Base-by-base conservation (phyloP, 2,329 filamentous ascomycete genomes). In the Venturia oleaginea region DNA sequence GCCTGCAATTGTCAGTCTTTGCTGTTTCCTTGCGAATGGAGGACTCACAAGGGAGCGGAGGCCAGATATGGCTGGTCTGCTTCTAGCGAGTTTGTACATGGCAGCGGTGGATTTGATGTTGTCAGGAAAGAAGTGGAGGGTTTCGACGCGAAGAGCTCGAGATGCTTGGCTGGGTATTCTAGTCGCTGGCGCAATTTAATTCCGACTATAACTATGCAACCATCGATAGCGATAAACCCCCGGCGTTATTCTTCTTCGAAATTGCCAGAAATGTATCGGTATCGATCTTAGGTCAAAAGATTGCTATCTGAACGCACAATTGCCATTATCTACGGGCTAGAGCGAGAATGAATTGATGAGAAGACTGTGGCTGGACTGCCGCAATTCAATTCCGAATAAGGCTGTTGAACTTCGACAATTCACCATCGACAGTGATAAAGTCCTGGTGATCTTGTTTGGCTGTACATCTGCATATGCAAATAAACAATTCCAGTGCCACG, bases 31-130 rank as follows among this genome's bases (percentile, higher is more conserved):
- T 13, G 57, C n/a, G 22, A 55, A 22, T 24, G 22, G 43, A 24
- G 4, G 19, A 51, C 62, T 54, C 51, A 63, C 48, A 34, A 40
- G n/a, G 27, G 30, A 27, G 79, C 86, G 87, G 77, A 95, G 78
- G 78, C 89, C 89, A 80, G 89, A 86, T 77, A 89, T 86, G 80
- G 93, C 81, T 77, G 89, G 88, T 79, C 89, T 85, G 80, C 85
- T 89, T 81, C 91, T 88, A 76, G 88, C 88, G 77, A 96, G 81
- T 80, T 88, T 94, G 83, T 92, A 95, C 92, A 96, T 97, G 59
- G 34, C 59, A 38, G 32, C 34, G n/a, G 51, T 32, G 27, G 17
- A 22, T 32, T 32, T 32, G 27, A 8, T 27, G 27, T n/a, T 34
- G n/a, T 57, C 30, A 57, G 30, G 51, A 57, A 34, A 34, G 30